Evolutionary conservation across 352 stramenopile genomes (phyloP).

Genomic region (Globisporangium radiosum): DNA sequence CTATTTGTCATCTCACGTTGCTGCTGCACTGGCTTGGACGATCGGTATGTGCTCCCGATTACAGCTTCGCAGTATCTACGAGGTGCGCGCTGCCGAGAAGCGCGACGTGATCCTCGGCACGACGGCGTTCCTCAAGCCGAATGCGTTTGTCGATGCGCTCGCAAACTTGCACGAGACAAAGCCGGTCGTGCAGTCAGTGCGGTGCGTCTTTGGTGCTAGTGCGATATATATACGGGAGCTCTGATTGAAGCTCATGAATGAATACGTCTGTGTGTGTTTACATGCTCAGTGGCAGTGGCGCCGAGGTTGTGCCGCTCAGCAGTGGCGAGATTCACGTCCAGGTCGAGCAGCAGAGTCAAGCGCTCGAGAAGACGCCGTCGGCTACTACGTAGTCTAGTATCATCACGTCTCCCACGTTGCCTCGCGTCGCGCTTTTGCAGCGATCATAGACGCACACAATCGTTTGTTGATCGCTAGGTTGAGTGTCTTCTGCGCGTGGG

Average conservation of each 20-base stretch:
- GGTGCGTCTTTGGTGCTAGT: not conserved
- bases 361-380: slow-evolving; percentile 12
- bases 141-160: slow-evolving; percentile 49
- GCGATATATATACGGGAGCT: too few relatives aligned
- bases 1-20: too few relatives aligned
- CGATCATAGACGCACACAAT: too few relatives aligned
- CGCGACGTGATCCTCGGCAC: slow-evolving; percentile 64
- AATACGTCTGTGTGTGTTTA: not conserved
- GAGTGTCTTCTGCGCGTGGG: too few relatives aligned
- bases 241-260: not conserved
- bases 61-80: slow-evolving; percentile 77
- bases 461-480: too few relatives aligned
- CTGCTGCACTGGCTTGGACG: too few relatives aligned
- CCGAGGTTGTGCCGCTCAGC: slow-evolving; percentile 48
- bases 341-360: slow-evolving; percentile 39
- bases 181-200: slow-evolving; percentile 15
- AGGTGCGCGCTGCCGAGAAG: slow-evolving; percentile 59
- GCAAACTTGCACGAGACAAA: slow-evolving; percentile 56
- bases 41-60: not conserved
- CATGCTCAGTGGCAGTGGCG: slow-evolving; percentile 23
- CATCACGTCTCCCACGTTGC: too few relatives aligned
- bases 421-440: too few relatives aligned
- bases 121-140: slow-evolving; percentile 64
- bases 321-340: slow-evolving; percentile 66
- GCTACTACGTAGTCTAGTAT: not conserved